Evolutionary conservation across 768 basidiomycete species (phyloP), one percentile per base, ranked within the genome.

Genomic region (Kwoniella europaea): DNA sequence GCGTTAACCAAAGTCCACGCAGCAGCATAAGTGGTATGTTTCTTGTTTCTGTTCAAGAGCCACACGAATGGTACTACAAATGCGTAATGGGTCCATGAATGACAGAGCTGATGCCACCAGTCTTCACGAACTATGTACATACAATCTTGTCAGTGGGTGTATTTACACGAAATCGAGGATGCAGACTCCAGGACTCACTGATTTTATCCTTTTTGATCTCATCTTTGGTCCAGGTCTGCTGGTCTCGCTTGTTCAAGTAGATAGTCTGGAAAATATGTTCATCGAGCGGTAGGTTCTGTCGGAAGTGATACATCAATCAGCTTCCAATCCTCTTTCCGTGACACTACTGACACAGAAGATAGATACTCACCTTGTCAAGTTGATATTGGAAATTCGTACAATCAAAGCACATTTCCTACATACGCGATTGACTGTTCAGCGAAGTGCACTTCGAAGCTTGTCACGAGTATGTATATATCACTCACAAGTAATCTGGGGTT

Each of bases 241-340:
- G 66, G 72, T 86, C 76, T 66, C 84, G 82, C 62, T 84, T 85
- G 80, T 85, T 85, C 65, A 86, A 74, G 77, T 84, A 85, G 80
- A 85, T 86, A 7, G 84, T 85, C 72, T 85, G 85, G 82, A 84
- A 86, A 27, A 85, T 74, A 69, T 86, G 85, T 43, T 84, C 79
- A 57, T 86, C 79, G 44, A 81, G 69, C 0, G 83, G 83, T 44
- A 67, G 65, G 29, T 81, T 60, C 71, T 79, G 60, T 9, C n/a
- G 5, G 44, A 29, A 22, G 24, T 10, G 41, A 29, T 7, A 60
- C 10, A 15, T 50, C 18, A 0, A 50, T 13, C 46, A 50, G 12
- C 12, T 15, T 50, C 18, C 46, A 10, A 50, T 50, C 46, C 46
- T 18, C 12, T 12, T 50, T 0, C 46, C 13, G 0, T 43, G 16